Percentiles rank a stretch among this genome's conserved stretches.
These are phyloP conservation scores for Chytriomyces confervae DNA, from an alignment of 192 early-diverging fungal species.

Conservation along the genomic window DNA sequence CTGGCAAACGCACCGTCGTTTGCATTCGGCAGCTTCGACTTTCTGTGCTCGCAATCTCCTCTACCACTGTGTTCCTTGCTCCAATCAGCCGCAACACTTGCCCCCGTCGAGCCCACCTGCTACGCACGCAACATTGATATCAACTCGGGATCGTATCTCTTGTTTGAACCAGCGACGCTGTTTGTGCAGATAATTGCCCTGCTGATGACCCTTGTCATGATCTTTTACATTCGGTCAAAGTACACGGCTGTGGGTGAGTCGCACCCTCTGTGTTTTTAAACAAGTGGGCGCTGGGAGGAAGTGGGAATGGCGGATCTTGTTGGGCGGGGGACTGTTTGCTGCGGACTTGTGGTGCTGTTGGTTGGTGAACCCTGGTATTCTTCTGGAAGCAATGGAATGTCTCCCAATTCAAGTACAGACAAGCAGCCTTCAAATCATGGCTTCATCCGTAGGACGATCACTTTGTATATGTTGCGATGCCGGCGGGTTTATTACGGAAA, in stretches of 20 bases:
- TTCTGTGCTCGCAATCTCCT: slow-evolving; percentile 83
- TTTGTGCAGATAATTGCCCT: slow-evolving; percentile 93
- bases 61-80: slow-evolving; percentile 91
- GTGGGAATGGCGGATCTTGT: slow-evolving; percentile 4
- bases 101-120: slow-evolving; percentile 85
- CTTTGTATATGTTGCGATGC: no score
- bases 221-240: slow-evolving; percentile 96
- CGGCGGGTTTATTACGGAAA: background rate
- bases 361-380: no score
- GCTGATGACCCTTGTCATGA: slow-evolving; percentile 98
- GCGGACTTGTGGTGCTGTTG: no score
- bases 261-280: background rate
- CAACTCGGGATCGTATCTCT: slow-evolving; percentile 64
- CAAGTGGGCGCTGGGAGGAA: background rate
- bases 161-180: slow-evolving; percentile 96
- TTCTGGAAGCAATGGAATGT: no score
- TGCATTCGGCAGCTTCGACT: slow-evolving; percentile 85
- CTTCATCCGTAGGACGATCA: no score
- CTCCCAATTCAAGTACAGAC: no score
- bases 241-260: slow-evolving; percentile 95
- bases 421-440: no score
- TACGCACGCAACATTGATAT: slow-evolving; percentile 96
- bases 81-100: slow-evolving; percentile 54
- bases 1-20: slow-evolving; percentile 36
- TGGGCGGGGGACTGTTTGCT: no score